Conservation (phyloP, 2,329 filamentous ascomycete species). For the Graphilbum fragrans region DNA sequence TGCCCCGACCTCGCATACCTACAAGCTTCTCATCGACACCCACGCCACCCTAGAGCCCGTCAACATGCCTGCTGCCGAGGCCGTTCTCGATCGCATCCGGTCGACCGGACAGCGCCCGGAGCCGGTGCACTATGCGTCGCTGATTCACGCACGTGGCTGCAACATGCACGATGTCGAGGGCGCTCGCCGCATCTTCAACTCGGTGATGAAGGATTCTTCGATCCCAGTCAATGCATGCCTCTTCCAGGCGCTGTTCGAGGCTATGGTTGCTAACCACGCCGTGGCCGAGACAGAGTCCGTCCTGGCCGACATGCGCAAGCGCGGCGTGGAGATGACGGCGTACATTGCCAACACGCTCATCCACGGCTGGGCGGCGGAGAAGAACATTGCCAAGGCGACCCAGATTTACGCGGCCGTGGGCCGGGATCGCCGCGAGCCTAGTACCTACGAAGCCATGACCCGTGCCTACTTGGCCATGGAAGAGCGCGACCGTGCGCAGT, state of each 20-base stretch:
- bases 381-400: slow-evolving; percentile 67
- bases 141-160: slow-evolving; percentile 93
- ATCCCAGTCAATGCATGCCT: slow-evolving; percentile 71
- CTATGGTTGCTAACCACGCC: slow-evolving; percentile 88
- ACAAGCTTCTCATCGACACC: slow-evolving; percentile 93
- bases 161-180: slow-evolving; percentile 83
- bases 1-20: slow-evolving; percentile 86
- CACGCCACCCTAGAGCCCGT: slow-evolving; percentile 88
- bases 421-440: slow-evolving; percentile 74
- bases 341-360: slow-evolving; percentile 99
- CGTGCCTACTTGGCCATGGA: slow-evolving; percentile 80
- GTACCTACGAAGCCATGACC: slow-evolving; percentile 98
- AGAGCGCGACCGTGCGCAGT: slow-evolving; percentile 63
- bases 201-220: slow-evolving; percentile 54
- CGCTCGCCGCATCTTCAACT: slow-evolving; percentile 71
- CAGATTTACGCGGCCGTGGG: slow-evolving; percentile 70
- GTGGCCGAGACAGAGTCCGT: slow-evolving; percentile 66
- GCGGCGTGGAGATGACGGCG: slow-evolving; percentile 73
- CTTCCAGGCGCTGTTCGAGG: slow-evolving; percentile 94
- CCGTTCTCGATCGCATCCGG: slow-evolving; percentile 68
- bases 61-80: slow-evolving; percentile 77
- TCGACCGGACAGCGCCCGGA: slow-evolving; percentile 65
- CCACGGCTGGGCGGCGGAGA: slow-evolving; percentile 84
- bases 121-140: slow-evolving; percentile 86
- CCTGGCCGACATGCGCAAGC: slow-evolving; percentile 61